Conservation (phyloP, 1,284 basidiomycete genomes). For the Naganishia sp. region DNA sequence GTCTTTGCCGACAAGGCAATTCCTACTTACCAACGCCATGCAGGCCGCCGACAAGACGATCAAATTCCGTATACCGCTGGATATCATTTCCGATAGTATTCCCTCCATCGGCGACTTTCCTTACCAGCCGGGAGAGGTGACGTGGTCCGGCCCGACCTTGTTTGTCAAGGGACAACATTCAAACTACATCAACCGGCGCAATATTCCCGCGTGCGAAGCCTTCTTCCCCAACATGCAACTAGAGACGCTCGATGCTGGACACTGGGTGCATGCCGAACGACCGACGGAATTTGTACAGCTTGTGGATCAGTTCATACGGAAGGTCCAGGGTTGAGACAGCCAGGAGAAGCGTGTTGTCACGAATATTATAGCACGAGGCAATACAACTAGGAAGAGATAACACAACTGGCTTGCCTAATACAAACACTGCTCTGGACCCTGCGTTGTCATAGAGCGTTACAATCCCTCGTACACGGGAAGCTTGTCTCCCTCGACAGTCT, state of each 20-base stretch:
- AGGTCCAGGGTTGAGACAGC: background rate
- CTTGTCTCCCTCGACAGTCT: conserved; percentile 50
- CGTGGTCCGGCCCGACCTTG: conserved; percentile 56
- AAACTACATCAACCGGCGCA: conserved; percentile 59
- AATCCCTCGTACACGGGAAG: conserved; percentile 45
- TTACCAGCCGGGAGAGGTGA: conserved; percentile 45
- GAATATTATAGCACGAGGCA: background rate
- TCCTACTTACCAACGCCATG: conserved; percentile 61
- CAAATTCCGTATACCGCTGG: conserved; percentile 58
- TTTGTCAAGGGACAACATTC: conserved; percentile 60
- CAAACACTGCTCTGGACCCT: background rate
- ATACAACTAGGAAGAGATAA: conserved; percentile 10
- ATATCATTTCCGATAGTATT: conserved; percentile 54
- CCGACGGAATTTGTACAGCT: conserved; percentile 48
- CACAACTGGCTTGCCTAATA: conserved; percentile 5
- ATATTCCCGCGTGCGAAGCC: conserved; percentile 55
- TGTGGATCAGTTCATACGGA: conserved; percentile 44
- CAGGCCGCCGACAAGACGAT: conserved; percentile 42
- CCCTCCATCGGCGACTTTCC: conserved; percentile 60
- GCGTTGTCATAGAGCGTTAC: background rate
- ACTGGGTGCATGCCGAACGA: conserved; percentile 55
- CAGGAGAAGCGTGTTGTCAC: background rate
- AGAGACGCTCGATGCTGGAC: conserved; percentile 49
- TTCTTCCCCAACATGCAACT: conserved; percentile 58
- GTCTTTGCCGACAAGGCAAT: conserved; percentile 58